Percentiles rank a stretch among this genome's conserved stretches.
Evolutionary conservation across 1,284 basidiomycete species (phyloP).

Genomic region (Agaricales sp.): DNA sequence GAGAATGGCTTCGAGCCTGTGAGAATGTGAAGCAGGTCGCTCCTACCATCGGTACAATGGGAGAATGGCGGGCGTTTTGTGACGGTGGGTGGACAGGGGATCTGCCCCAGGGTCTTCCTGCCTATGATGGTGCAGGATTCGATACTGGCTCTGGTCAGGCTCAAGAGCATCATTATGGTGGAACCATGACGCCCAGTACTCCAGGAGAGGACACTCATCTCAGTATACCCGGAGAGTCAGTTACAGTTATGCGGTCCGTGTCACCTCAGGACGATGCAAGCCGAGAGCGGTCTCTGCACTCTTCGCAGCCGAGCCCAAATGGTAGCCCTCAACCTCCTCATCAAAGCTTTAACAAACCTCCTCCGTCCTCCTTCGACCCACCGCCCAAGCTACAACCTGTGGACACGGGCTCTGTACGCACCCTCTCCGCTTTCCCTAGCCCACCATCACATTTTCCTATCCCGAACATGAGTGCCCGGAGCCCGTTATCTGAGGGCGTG

Average conservation of each 20-base stretch:
- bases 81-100: slow-evolving; percentile 62
- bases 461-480: slow-evolving; percentile 26
- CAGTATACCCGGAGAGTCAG: slow-evolving; percentile 7
- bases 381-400: slow-evolving; percentile 26
- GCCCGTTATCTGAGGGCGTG: not conserved
- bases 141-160: not conserved
- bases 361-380: slow-evolving; percentile 21
- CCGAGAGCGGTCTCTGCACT: slow-evolving; percentile 1
- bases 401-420: slow-evolving; percentile 46
- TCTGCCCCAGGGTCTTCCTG: slow-evolving; percentile 42
- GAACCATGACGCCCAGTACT: not conserved
- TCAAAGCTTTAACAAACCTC: not conserved
- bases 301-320: not conserved
- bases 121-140: slow-evolving; percentile 18
- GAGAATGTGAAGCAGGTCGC: slow-evolving; percentile 58
- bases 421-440: slow-evolving; percentile 58
- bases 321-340: slow-evolving; percentile 5
- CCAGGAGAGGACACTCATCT: slow-evolving; percentile 3
- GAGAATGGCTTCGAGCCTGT: slow-evolving; percentile 65
- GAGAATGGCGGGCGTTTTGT: slow-evolving; percentile 61
- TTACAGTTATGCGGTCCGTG: slow-evolving; percentile 9
- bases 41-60: slow-evolving; percentile 53
- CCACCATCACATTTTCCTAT: slow-evolving; percentile 64
- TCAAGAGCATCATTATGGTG: slow-evolving; percentile 2
- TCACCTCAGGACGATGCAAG: not conserved